Conservation (phyloP, 2,329 filamentous ascomycete species). For the Colletotrichum tofieldiae region DNA sequence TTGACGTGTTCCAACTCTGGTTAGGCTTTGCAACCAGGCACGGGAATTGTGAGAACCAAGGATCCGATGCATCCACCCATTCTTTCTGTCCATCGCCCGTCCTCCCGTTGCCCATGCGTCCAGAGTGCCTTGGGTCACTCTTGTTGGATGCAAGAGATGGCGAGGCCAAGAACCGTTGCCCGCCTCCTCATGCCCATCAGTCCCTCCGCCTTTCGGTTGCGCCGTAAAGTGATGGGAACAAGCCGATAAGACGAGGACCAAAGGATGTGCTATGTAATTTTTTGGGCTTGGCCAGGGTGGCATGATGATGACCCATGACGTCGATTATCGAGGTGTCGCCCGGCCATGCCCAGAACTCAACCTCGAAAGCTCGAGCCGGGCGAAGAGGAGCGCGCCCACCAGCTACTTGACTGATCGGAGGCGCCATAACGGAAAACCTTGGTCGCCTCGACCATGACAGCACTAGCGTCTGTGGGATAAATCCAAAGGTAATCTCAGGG, state of each 20-base stretch:
- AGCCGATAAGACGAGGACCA: not conserved
- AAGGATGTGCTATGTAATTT: no score
- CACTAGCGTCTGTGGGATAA: not conserved
- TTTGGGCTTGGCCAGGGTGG: slow-evolving; percentile 1
- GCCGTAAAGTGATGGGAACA: not conserved
- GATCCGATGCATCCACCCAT: slow-evolving; percentile 11
- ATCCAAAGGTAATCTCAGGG: not conserved
- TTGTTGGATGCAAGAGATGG: no score
- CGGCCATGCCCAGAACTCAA: slow-evolving; percentile 25
- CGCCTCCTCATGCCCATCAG: not conserved
- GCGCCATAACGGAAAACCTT: not conserved
- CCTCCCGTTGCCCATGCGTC: not conserved
- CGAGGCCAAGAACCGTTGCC: not conserved
- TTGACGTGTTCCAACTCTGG: not conserved
- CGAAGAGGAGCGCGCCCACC: not conserved
- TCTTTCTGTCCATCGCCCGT: not conserved
- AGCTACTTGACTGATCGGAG: not conserved
- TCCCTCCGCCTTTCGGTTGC: not conserved
- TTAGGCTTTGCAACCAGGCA: slow-evolving; percentile 20
- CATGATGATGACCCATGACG: slow-evolving; percentile 13
- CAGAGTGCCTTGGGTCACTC: no score
- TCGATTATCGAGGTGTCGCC: slow-evolving; percentile 7
- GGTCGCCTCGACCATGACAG: not conserved
- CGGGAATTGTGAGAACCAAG: slow-evolving; percentile 4
- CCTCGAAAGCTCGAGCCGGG: slow-evolving; percentile 1